Evolutionary conservation across 2,329 filamentous ascomycete genomes (phyloP), one percentile per base, ranked within the genome.

Genomic region (Aspergillus ustus): DNA sequence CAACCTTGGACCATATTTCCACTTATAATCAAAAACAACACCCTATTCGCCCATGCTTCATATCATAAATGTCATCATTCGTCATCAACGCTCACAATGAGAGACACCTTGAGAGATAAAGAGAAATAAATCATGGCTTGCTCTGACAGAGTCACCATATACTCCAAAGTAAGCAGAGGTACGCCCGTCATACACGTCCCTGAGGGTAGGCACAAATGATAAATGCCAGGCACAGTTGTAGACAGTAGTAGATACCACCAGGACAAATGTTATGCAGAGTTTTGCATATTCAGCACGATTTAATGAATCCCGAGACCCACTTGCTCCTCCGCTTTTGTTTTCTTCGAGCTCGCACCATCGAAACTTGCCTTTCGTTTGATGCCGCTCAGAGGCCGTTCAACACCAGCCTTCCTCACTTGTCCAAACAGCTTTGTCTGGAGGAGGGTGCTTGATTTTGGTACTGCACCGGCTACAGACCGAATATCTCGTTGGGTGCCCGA

Each of bases 391-490:
- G 68, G 59, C 22, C 76, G 74, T 7, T 80, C 78, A 58, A 79
- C 71, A 48, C 80, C 79, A 15, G 80, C 73, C 73, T 90, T 90
- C 67, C 82, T 85, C 29, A 89, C 82, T 40, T 84, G 81, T 0
- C 86, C 87, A 69, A 87, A 89, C 4, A 90, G 75, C 72, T 87
- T 89, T 44, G 82, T 83, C 72, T 90, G 88, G n/a, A 86, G 77
- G 40, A 83, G 65, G 55, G 77, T 78, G 72, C 75, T 83, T 65
- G 70, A 78, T 68, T 75, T 80, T 61, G 75, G 78, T 67, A 73
- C 78, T 61, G 74, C 77, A 61, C 71, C 78, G 66, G 67, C 67
- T 46, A 74, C 71, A 60, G 74, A 71, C 46, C 72, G 69, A 51
- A 71, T 66, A 52, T 69, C 67, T 46, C 76, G 73, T 64, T 79